phyloP scores from a whole-genome alignment of 345 rosid genomes.

The Clarkia xantiana region DNA sequence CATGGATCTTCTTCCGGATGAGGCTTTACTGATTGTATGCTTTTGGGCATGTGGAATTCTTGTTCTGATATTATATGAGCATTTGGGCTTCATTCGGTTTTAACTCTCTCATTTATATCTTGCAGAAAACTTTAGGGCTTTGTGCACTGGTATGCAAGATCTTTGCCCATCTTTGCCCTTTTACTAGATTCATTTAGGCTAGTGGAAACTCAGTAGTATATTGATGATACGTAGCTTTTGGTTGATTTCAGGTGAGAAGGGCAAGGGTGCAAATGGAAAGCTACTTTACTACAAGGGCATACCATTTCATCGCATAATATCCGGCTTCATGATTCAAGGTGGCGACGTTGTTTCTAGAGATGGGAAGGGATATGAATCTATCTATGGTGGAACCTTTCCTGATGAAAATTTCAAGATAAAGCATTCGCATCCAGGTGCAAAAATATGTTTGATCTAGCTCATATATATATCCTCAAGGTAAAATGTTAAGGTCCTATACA shows the following conservation, averaged over 20 bases:
- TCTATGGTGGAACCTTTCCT: conserved; percentile 67
- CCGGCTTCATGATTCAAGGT: conserved; percentile 93
- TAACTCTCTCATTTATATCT: conserved; percentile 12
- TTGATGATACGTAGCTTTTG: neutral
- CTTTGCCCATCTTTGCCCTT: conserved; percentile 6
- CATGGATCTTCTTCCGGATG: neutral
- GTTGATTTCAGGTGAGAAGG: conserved; percentile 46
- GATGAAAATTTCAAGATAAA: conserved; percentile 86
- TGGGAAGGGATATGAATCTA: conserved; percentile 72
- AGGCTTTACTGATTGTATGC: neutral
- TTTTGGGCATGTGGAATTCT: neutral
- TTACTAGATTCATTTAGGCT: neutral
- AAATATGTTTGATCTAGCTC: neutral
- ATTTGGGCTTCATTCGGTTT: conserved; percentile 1
- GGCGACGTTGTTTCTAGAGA: conserved; percentile 67
- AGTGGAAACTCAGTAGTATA: neutral
- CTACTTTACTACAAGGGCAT: conserved; percentile 65
- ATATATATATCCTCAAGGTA: neutral
- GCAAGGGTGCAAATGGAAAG: conserved; percentile 46
- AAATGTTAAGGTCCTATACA: neutral
- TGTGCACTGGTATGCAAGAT: conserved; percentile 62
- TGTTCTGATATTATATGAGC: neutral
- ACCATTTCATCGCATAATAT: conserved; percentile 80
- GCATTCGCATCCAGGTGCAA: conserved; percentile 70
- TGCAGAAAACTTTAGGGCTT: conserved; percentile 93